Percentiles rank a stretch among this genome's conserved stretches.
Conservation (phyloP, 2,329 filamentous ascomycete genomes). For the Neurospora crassa region DNA sequence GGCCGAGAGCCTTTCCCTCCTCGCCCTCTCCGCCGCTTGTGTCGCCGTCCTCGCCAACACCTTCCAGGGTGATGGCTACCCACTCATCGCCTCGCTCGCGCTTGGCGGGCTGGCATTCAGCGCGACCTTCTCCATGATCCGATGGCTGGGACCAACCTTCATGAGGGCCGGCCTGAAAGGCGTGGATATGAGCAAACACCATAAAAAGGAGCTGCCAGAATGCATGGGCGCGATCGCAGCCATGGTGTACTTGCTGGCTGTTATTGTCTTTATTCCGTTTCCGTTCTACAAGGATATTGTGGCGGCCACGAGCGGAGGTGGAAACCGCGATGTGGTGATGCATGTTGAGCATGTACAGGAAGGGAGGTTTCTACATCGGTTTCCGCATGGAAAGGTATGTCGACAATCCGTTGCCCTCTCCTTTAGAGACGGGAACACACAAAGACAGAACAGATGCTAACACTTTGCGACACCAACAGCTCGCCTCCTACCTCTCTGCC, state of each 20-base stretch:
- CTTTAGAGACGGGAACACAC: neutral
- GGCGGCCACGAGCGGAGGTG: conserved; percentile 84
- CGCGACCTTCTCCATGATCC: conserved; percentile 73
- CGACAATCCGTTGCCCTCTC: neutral
- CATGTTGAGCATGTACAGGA: conserved; percentile 65
- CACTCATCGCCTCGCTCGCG: conserved; percentile 77
- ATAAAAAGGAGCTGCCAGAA: conserved; percentile 75
- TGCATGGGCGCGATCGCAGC: conserved; percentile 94
- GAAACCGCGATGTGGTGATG: conserved; percentile 78
- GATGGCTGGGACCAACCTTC: conserved; percentile 88
- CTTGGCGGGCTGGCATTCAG: conserved; percentile 80
- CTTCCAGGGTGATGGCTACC: conserved; percentile 77
- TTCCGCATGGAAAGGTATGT: conserved; percentile 83
- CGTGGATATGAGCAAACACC: conserved; percentile 67
- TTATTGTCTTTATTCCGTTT: conserved; percentile 92
- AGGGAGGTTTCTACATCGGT: conserved; percentile 79
- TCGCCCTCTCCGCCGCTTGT: conserved; percentile 59
- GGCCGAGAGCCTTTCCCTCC: conserved; percentile 42
- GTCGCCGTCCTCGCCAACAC: conserved; percentile 69
- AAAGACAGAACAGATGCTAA: neutral
- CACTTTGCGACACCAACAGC: conserved; percentile 35
- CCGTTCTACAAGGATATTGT: conserved; percentile 98
- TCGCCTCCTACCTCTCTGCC: conserved; percentile 89
- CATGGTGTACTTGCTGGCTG: conserved; percentile 77
- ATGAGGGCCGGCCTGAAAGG: conserved; percentile 83